Evolutionary conservation across 495 filamentous ascomycete species (phyloP).

Genomic region (Sabuloglossum arenarium): DNA sequence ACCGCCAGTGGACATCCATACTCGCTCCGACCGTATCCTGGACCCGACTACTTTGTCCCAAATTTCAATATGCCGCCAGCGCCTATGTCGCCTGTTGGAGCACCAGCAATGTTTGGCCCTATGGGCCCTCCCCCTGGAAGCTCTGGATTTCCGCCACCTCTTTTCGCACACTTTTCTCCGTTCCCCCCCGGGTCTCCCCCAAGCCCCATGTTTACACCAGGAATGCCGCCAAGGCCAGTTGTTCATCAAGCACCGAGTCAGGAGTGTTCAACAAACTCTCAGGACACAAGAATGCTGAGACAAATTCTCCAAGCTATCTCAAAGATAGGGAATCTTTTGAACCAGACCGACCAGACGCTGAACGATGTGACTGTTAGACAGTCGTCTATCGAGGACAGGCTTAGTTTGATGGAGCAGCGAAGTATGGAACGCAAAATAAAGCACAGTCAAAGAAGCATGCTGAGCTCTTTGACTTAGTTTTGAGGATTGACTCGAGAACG

Average conservation of each 20-base stretch:
- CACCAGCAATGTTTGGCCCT: not conserved
- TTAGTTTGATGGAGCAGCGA: not conserved
- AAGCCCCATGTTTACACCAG: not conserved
- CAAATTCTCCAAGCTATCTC: not conserved
- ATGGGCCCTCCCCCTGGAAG: not conserved
- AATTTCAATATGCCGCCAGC: not conserved
- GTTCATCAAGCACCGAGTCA: not conserved
- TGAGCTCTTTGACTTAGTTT: not conserved
- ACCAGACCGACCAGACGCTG: not conserved
- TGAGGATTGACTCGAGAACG: not conserved
- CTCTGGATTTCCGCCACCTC: not conserved
- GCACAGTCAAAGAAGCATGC: not conserved
- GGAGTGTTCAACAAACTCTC: not conserved
- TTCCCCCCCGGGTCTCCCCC: not conserved
- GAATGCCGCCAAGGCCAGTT: not conserved
- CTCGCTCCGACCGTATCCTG: not conserved
- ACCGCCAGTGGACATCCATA: not conserved
- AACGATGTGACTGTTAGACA: not conserved
- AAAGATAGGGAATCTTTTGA: not conserved
- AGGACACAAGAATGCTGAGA: not conserved
- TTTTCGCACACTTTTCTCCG: not conserved
- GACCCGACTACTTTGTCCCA: not conserved
- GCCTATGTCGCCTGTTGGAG: not conserved
- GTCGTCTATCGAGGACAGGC: not conserved
- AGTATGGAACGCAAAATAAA: not conserved